Conservation (phyloP, 1,139 yeast species). For the Oligophagozyma castellii region DNA sequence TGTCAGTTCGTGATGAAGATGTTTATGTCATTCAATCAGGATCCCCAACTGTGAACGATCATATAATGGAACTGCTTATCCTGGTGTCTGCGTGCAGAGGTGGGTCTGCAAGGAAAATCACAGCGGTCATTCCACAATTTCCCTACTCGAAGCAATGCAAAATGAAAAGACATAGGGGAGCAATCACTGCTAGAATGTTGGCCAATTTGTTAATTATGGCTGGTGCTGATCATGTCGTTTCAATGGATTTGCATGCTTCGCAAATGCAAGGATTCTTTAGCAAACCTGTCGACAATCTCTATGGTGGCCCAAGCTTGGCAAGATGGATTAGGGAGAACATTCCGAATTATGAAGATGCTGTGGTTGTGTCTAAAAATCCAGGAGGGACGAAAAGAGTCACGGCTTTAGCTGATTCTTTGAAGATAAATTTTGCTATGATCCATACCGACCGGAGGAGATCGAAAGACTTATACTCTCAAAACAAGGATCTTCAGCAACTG, state of each 20-base stretch:
- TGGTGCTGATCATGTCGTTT: constrained; percentile 96
- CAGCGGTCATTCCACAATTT: constrained; percentile 94
- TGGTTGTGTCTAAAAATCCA: constrained; percentile 88
- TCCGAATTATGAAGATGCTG: constrained; percentile 67
- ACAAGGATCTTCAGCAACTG: constrained; percentile 22
- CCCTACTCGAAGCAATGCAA: constrained; percentile 96
- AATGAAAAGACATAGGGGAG: constrained; percentile 98
- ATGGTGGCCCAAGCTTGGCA: constrained; percentile 94
- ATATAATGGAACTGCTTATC: constrained; percentile 89
- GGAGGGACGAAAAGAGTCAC: constrained; percentile 98
- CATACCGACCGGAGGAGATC: constrained; percentile 94
- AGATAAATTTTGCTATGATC: constrained; percentile 96
- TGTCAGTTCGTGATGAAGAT: constrained; percentile 89
- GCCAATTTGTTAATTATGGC: constrained; percentile 94
- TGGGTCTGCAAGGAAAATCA: constrained; percentile 91
- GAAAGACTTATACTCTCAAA: constrained; percentile 46
- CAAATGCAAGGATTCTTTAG: constrained; percentile 99
- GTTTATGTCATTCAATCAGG: constrained; percentile 94
- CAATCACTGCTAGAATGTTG: constrained; percentile 97
- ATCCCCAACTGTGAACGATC: constrained; percentile 79
- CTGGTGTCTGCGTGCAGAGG: constrained; percentile 93
- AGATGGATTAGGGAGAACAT: constrained; percentile 92
- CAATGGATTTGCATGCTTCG: constrained; percentile 96
- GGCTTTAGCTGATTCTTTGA: constrained; percentile 86
- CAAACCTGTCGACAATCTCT: constrained; percentile 90